Evolutionary conservation across 2,329 filamentous ascomycete species (phyloP).

Genomic region (Neurospora sp.): DNA sequence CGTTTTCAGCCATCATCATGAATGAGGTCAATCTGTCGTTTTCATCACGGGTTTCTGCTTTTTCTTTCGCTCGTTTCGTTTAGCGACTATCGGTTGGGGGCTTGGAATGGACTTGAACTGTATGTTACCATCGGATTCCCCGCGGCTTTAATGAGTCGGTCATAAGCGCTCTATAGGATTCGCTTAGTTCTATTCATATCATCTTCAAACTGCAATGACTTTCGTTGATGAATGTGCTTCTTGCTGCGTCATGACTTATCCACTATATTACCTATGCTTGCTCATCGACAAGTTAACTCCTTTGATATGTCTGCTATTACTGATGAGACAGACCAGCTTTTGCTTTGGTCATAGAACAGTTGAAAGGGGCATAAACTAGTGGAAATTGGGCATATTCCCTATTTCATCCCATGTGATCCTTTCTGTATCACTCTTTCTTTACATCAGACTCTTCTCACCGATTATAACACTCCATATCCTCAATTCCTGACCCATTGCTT

Average conservation of each 20-base stretch:
- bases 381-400: too few species aligned
- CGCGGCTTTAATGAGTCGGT: neutral
- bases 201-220: neutral
- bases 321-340: neutral
- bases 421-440: neutral
- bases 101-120: neutral
- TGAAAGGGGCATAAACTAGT: neutral
- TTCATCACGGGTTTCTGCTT: neutral
- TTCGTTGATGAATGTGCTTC: neutral
- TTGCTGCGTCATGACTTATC: neutral
- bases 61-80: neutral
- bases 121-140: neutral
- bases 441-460: neutral
- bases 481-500: too few species aligned
- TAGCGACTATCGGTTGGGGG: neutral
- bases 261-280: neutral
- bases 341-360: neutral
- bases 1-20: neutral
- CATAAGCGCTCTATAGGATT: neutral
- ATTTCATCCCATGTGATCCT: neutral
- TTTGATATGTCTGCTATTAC: neutral
- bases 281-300: neutral
- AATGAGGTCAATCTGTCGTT: neutral
- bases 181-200: neutral
- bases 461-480: neutral